phyloP scores from a whole-genome alignment of 2,329 filamentous ascomycete species.

The Colletotrichum endophyticum region DNA sequence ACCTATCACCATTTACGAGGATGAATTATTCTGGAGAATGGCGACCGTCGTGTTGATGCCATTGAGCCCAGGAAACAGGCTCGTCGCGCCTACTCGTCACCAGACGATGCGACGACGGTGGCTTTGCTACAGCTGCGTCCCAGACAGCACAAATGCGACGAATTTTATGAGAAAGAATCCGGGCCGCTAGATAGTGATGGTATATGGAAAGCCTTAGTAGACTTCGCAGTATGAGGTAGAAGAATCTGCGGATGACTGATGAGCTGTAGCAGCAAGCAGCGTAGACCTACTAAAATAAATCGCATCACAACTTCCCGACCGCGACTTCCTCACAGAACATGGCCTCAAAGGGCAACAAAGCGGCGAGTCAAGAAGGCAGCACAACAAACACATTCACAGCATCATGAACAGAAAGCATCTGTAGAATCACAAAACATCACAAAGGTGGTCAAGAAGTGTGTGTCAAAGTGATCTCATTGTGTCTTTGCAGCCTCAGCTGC shows the following conservation, averaged over 20 bases:
- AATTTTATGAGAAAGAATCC: neutral
- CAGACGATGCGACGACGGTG: neutral
- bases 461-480: neutral
- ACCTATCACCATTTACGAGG: conserved; percentile 46
- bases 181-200: neutral
- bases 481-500: neutral
- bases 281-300: neutral
- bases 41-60: neutral
- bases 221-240: neutral
- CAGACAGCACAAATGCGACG: neutral
- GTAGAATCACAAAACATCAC: neutral
- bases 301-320: neutral
- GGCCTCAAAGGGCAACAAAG: neutral
- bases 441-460: neutral
- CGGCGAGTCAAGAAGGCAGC: fast-evolving
- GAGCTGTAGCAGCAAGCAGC: neutral
- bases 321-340: neutral
- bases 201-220: neutral
- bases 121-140: neutral
- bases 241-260: neutral
- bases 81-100: neutral
- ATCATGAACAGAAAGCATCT: neutral
- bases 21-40: conserved; percentile 41
- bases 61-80: neutral
- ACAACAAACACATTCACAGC: neutral